Evolutionary conservation across 352 stramenopile species (phyloP).

Genomic region (Elongisporangium anandrum): DNA sequence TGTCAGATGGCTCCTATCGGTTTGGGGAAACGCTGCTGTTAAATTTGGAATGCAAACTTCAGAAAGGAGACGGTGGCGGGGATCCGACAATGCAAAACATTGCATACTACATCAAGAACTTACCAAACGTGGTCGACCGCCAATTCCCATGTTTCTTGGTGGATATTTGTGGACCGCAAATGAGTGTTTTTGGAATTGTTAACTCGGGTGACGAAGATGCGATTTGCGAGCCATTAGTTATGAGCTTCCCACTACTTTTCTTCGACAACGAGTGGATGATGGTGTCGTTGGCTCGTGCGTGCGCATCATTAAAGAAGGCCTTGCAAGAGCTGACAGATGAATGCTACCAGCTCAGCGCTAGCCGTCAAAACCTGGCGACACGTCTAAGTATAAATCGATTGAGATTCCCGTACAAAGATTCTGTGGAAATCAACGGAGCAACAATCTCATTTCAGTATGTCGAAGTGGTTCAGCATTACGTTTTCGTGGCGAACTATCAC

Average conservation of each 20-base stretch:
- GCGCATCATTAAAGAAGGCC: constrained; percentile 15
- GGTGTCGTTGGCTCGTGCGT: constrained; percentile 10
- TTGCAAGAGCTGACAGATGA: constrained; percentile 12
- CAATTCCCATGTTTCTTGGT: constrained; percentile 21
- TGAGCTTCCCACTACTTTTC: constrained; percentile 20
- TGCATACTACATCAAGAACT: constrained; percentile 21
- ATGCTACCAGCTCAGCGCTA: constrained; percentile 9
- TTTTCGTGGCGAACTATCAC: constrained; percentile 16
- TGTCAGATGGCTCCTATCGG: constrained; percentile 13
- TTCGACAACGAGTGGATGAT: constrained; percentile 20
- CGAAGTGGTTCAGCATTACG: constrained; percentile 10
- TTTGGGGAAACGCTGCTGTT: constrained; percentile 10
- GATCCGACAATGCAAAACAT: constrained; percentile 22
- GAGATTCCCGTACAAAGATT: constrained; percentile 21
- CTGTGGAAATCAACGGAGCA: constrained; percentile 9
- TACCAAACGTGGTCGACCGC: constrained; percentile 12
- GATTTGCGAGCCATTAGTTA: constrained; percentile 19
- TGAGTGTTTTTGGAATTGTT: constrained; percentile 19
- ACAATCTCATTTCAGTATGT: constrained; percentile 14
- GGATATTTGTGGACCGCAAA: constrained; percentile 15
- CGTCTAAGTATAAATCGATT: constrained; percentile 6
- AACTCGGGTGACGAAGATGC: constrained; percentile 13
- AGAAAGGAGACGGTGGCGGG: constrained; percentile 14
- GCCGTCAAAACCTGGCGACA: constrained; percentile 6
- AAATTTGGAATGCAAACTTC: constrained; percentile 17